Evolutionary conservation across 208 protist species (phyloP).

Genomic region (Acanthamoeba castellanii): DNA sequence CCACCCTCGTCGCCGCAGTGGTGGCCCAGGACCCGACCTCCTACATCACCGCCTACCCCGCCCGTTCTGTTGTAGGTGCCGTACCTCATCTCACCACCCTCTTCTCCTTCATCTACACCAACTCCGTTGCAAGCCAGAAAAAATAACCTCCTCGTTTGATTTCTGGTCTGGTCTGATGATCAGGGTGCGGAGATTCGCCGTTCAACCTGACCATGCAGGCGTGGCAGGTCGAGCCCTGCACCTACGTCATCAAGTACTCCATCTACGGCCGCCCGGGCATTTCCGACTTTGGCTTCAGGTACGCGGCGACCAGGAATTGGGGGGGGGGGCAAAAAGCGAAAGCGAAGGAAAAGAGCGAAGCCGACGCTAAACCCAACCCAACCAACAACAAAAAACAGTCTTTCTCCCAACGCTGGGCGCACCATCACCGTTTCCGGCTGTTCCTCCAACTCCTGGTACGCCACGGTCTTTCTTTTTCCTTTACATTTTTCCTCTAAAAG

Average conservation of each 20-base stretch:
- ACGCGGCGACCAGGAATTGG: neutral
- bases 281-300: slow-evolving; percentile 11
- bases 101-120: too few relatives aligned
- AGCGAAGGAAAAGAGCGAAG: too few relatives aligned
- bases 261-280: neutral
- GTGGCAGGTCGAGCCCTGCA: neutral
- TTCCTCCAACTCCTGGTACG: neutral
- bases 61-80: neutral
- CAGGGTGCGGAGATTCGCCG: neutral
- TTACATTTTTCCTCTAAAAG: too few relatives aligned
- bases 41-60: neutral
- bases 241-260: neutral
- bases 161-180: neutral
- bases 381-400: neutral
- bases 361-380: too few relatives aligned
- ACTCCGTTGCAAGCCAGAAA: too few relatives aligned
- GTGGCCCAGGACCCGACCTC: neutral
- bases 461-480: neutral
- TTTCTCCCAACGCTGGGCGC: neutral
- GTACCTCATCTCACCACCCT: too few relatives aligned
- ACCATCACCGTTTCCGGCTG: neutral
- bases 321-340: too few relatives aligned
- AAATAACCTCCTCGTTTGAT: too few relatives aligned
- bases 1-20: neutral
- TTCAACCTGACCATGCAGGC: slow-evolving; percentile 1